Evolutionary conservation across 169 alveolate genomes (phyloP), one percentile per base, ranked within the genome.

Genomic region (Eimeria tenella): DNA sequence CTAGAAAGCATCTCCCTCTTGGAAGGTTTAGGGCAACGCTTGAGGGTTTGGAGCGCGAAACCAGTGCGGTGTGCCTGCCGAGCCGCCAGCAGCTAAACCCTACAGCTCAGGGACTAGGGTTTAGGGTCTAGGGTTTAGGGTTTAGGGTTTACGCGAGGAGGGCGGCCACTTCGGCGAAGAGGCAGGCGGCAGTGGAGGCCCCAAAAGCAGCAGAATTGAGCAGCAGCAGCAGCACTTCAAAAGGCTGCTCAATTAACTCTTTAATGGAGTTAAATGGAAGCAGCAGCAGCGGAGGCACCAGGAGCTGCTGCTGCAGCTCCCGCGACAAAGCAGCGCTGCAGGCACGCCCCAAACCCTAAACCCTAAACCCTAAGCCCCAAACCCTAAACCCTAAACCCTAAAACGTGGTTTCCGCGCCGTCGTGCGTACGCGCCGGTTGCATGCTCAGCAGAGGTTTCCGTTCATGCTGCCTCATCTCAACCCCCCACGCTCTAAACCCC

Each of bases 61-160:
- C 68, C 68, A 58, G 21, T 58, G 68, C 19, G 2, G 21, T 1
- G 68, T 58, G 11, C 19, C 68, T 11, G 19, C 68, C 19, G 68
- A 17, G 68, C 68, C 68, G 68, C 11, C 68, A 58, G 68, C 82
- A n/a, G 15, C 19, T 6, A 1, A 42, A 21, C 55, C n/a, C 10
- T 3, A n/a, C 0, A 19, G 7, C 55, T 25, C 13, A 10, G 50
- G 82, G 56, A 1, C 19, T 31, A 25, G 82, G 13, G 50, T 25
- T 71, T 15, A 71, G 52, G 52, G 82, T 71, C 8, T 71, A 71
- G 82, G 82, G 82, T 71, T 71, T 71, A 71, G 82, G 82, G 82
- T 71, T 75, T 75, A 31, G 60, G 63, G 86, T 75, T 75, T 75
- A 50, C 89, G 55, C 21, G 70, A 81, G 73, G 4, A 52, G 70